Evolutionary conservation across 176 grass and related monocot species (phyloP), one percentile per base, ranked within the genome.

Genomic region (Puya raimondii): DNA sequence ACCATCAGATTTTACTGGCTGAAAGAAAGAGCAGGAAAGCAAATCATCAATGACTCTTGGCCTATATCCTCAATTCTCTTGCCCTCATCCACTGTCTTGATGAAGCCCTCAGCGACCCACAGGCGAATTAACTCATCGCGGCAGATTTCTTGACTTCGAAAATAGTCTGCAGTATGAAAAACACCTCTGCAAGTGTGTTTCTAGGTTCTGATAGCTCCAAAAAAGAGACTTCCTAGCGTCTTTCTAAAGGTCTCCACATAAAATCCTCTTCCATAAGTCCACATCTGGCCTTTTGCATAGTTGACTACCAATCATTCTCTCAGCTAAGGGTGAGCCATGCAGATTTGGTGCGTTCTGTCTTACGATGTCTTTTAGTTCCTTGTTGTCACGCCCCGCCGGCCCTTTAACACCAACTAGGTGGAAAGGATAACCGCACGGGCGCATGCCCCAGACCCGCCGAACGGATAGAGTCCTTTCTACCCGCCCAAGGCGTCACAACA

Each of bases 121-220:
- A 17, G 7, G 17, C 11, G 47, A 59, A 74, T 29, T n/a, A 74
- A n/a, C 27, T 63, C 9, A 17, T 64, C 10, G 51, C 59, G 17
- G 2, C 21, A 7, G 52, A 74, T 59, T 4, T 47, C 9, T 23
- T 48, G 52, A 74, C 59, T 74, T 74, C 0, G 52, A 50, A 12
- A 74, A 74, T 16, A 74, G 15, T 33, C 68, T 70, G 0, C 67
- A 86, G 10, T 77, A 86, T 47, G 52, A 27, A 54, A 86, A 86
- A 54, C 83, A 86, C 12, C 68, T 12, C 49, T 63, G 70, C 4
- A 86, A 49, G 4, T 53, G 52, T 3, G 49, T 53, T 22, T 70
- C 11, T 1, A 85, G 63, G 5, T 81, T 63, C 6, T 78, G 68
- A 48, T 77, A 85, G 47, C 78, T 78, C 78, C 64, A 63, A 70